phyloP scores from a whole-genome alignment of 2,329 filamentous ascomycete genomes.

The Penicillium brasilianum region DNA sequence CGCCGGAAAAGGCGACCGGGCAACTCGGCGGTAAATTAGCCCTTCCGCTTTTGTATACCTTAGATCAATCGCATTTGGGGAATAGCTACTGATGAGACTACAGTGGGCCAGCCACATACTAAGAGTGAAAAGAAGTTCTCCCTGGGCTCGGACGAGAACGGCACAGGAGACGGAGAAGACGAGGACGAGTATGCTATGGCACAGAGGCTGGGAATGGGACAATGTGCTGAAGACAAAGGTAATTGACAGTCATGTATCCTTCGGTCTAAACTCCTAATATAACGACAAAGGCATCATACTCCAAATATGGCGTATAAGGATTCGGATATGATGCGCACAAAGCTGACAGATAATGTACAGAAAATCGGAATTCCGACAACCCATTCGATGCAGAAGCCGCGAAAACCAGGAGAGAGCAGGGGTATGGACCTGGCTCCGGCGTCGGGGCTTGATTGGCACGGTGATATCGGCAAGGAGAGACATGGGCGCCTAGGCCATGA shows the following conservation, averaged over 20 bases:
- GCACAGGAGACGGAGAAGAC: conserved; percentile 49
- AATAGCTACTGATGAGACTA: conserved; percentile 20
- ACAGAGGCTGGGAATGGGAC: conserved; percentile 61
- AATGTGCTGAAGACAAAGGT: conserved; percentile 49
- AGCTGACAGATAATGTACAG: conserved; percentile 50
- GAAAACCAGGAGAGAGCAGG: conserved; percentile 56
- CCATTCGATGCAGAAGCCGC: conserved; percentile 45
- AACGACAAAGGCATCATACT: conserved; percentile 25
- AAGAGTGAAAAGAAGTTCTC: conserved; percentile 37
- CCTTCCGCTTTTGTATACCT: neutral
- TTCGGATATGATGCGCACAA: conserved; percentile 29
- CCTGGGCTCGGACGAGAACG: conserved; percentile 45
- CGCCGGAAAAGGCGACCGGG: conserved; percentile 60
- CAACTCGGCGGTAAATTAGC: conserved; percentile 58
- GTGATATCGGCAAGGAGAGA: conserved; percentile 18
- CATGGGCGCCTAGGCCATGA: conserved; percentile 20
- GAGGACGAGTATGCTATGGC: conserved; percentile 59
- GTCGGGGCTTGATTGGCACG: conserved; percentile 56
- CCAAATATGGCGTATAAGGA: conserved; percentile 8
- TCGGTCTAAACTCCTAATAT: conserved; percentile 39
- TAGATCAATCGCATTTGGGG: neutral
- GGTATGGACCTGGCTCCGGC: conserved; percentile 60
- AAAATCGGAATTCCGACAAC: conserved; percentile 42
- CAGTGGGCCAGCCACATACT: conserved; percentile 37
- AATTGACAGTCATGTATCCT: conserved; percentile 26